Conservation (phyloP, 345 rosid genomes). For the Citrus unshiu region DNA sequence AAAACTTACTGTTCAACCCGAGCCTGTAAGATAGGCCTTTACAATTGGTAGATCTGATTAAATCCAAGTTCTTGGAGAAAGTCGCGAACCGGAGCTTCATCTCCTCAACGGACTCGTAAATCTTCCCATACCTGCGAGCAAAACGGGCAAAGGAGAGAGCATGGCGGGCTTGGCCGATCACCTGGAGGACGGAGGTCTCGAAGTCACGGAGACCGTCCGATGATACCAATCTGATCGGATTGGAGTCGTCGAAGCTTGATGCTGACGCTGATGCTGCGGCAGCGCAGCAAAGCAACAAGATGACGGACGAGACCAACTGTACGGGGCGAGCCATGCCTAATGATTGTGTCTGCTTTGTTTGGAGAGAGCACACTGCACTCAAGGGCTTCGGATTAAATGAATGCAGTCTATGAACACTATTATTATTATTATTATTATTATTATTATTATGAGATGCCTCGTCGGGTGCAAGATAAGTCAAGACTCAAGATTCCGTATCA, state of each 20-base stretch:
- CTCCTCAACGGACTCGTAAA: slow-evolving; percentile 64
- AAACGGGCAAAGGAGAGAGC: slow-evolving; percentile 78
- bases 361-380: no score
- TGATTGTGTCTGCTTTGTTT: background rate
- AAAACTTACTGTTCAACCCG: slow-evolving; percentile 63
- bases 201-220: slow-evolving; percentile 56
- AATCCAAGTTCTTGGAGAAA: slow-evolving; percentile 67
- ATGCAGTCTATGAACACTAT: no score
- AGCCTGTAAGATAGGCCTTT: slow-evolving; percentile 67
- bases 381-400: no score
- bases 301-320: slow-evolving; percentile 22
- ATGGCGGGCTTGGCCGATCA: slow-evolving; percentile 54
- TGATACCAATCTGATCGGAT: slow-evolving; percentile 63
- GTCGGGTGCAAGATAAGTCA: background rate
- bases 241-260: slow-evolving; percentile 54
- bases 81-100: slow-evolving; percentile 64
- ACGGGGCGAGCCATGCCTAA: slow-evolving; percentile 34
- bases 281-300: slow-evolving; percentile 33
- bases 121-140: slow-evolving; percentile 72
- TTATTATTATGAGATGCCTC: background rate
- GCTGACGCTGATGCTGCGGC: slow-evolving; percentile 34
- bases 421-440: no score
- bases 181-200: slow-evolving; percentile 49
- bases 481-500: background rate
- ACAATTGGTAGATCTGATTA: slow-evolving; percentile 71